A percentile compares a stretch with the other conserved stretches of the same genome.
These are phyloP conservation scores for Cladorrhinum samala DNA, from an alignment of 495 filamentous ascomycete species.

Conservation along the genomic window DNA sequence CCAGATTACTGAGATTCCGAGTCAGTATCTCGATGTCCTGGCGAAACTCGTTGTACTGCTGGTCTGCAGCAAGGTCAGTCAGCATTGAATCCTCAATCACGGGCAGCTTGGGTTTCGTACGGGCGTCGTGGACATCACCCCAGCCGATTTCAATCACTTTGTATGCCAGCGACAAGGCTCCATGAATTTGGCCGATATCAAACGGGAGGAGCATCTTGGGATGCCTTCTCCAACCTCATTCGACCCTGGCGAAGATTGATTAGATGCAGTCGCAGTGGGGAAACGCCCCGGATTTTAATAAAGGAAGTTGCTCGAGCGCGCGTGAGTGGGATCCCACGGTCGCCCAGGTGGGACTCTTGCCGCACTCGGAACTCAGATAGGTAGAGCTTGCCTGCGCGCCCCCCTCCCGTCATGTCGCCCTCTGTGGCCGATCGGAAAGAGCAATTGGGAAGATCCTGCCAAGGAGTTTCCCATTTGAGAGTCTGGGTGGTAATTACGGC, in stretches of 20 bases:
- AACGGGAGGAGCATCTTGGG: slow-evolving; percentile 10
- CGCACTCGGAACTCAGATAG: too few species aligned
- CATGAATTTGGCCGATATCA: slow-evolving; percentile 4
- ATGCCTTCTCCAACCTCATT: not conserved
- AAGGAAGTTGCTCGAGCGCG: too few species aligned
- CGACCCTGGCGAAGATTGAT: not conserved
- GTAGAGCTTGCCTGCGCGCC: too few species aligned
- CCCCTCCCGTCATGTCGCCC: too few species aligned
- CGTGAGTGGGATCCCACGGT: too few species aligned
- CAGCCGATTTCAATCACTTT: slow-evolving; percentile 5
- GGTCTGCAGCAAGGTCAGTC: not conserved
- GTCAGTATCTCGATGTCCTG: slow-evolving; percentile 4
- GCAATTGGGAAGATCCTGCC: too few species aligned
- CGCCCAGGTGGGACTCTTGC: too few species aligned
- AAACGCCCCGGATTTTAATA: too few species aligned
- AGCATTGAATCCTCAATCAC: not conserved
- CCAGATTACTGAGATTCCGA: not conserved
- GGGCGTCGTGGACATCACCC: slow-evolving; percentile 1
- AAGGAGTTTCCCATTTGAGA: too few species aligned
- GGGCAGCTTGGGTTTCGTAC: not conserved
- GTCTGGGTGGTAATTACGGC: too few species aligned
- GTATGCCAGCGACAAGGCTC: slow-evolving; percentile 3
- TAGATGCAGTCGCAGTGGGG: not conserved
- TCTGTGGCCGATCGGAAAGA: too few species aligned
- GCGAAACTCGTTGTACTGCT: slow-evolving; percentile 7